Conservation (phyloP, 768 basidiomycete genomes). For the Lactifluus echinatus region DNA sequence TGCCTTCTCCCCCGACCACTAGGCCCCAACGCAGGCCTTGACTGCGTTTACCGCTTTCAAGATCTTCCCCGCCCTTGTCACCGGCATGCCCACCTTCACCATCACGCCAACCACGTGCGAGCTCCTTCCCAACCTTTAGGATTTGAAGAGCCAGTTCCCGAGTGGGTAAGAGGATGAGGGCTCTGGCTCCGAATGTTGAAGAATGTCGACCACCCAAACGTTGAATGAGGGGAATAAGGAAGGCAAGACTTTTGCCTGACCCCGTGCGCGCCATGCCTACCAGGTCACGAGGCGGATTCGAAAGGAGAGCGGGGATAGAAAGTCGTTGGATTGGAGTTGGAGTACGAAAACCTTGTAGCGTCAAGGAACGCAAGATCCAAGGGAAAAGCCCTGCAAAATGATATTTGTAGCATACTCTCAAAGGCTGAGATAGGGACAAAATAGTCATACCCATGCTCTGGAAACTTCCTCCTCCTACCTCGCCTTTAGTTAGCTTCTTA, state of each 20-base stretch:
- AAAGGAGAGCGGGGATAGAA: slow-evolving; percentile 76
- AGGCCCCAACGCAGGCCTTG: slow-evolving; percentile 81
- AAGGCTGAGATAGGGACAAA: neutral
- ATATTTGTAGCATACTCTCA: neutral
- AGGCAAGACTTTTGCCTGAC: slow-evolving; percentile 95
- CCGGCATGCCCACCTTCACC: slow-evolving; percentile 64
- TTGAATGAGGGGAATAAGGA: slow-evolving; percentile 86
- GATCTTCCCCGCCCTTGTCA: slow-evolving; percentile 44
- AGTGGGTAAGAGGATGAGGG: slow-evolving; percentile 83
- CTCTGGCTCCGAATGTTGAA: slow-evolving; percentile 73
- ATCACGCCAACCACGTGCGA: slow-evolving; percentile 72
- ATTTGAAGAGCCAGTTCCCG: slow-evolving; percentile 93
- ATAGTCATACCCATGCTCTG: slow-evolving; percentile 80
- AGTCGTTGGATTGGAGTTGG: slow-evolving; percentile 96
- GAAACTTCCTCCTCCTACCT: slow-evolving; percentile 89
- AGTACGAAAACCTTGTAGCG: slow-evolving; percentile 86
- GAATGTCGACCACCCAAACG: slow-evolving; percentile 76
- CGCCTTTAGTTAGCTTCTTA: slow-evolving; percentile 58
- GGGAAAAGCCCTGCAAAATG: slow-evolving; percentile 63
- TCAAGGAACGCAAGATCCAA: slow-evolving; percentile 71
- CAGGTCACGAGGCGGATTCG: slow-evolving; percentile 81
- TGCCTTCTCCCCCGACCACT: slow-evolving; percentile 88
- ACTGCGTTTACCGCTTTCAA: slow-evolving; percentile 46
- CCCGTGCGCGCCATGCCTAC: slow-evolving; percentile 99
- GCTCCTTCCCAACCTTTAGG: slow-evolving; percentile 88